Evolutionary conservation across 2,329 filamentous ascomycete species (phyloP), one percentile per base, ranked within the genome.

Genomic region (Cladosporium velox): DNA sequence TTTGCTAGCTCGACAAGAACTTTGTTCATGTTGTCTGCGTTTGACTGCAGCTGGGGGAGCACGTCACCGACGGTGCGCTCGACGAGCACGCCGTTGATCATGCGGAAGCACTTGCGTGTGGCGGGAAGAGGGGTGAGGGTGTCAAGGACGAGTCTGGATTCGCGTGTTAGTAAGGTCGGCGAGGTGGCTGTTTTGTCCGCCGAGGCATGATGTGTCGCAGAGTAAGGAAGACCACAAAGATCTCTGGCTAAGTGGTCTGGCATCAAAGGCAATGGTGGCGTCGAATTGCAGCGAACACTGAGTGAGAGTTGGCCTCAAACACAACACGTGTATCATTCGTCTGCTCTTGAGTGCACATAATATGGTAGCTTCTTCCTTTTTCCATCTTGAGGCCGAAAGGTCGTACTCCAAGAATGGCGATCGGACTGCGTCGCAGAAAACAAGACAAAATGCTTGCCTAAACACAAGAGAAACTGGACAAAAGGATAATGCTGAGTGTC

Each of bases 11-110:
- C 94, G 70, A 97, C 93, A 65, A 98, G 83, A 34, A 98, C 93
- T 81, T 97, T 96, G 81, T 91, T 95, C 76, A 99, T 78, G 1
- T 95, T 94, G 69, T 98, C 94, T 30, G 92, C 91, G 77, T 99
- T 98, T 24, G 93, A 98, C 81, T 92, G 90, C 68, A 99, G 84
- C 30, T 92, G 91, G 6, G 95, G 95, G 65, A 96, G 85, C 14
- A 99, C 92, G 78, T 98, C 95, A 79, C 92, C 86, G 72, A 99
- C 92, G 18, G 94, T 98, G 72, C 93, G 87, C 83, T 99, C 95
- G 64, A 97, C 92, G 66, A 99, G 83, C 28, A 98, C 93, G 55
- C 95, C 95, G 79, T 99, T 98, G 79, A 99, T 96, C 87, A 99
- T 92, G 73, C 95, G 93, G 82, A 98, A 99, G 81, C 94, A 98